A percentile compares a stretch with the other conserved stretches of the same genome.
These are phyloP conservation scores for Fistulinella prunicolor DNA, from an alignment of 768 basidiomycete genomes.

Conservation along the genomic window DNA sequence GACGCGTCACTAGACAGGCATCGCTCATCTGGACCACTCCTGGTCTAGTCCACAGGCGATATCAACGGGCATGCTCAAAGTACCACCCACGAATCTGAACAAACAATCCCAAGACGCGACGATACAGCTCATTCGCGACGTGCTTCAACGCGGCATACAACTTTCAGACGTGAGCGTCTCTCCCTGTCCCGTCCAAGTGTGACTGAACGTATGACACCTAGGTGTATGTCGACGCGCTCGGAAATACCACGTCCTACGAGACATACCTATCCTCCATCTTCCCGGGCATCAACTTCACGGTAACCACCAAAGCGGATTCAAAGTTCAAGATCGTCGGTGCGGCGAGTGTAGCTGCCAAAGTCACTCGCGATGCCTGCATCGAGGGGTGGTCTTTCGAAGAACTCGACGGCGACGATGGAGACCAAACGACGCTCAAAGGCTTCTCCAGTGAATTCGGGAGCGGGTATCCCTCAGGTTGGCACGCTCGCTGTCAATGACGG, in stretches of 20 bases:
- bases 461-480: slow-evolving; percentile 85
- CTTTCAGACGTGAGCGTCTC: slow-evolving; percentile 62
- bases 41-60: slow-evolving; percentile 79
- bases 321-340: slow-evolving; percentile 96
- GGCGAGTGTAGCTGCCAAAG: slow-evolving; percentile 97
- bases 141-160: slow-evolving; percentile 75
- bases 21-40: slow-evolving; percentile 44
- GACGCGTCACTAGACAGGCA: not conserved
- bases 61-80: slow-evolving; percentile 84
- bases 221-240: slow-evolving; percentile 95
- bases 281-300: slow-evolving; percentile 83
- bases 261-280: slow-evolving; percentile 77
- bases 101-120: slow-evolving; percentile 88
- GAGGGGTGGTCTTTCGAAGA: slow-evolving; percentile 85
- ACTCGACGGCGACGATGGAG: slow-evolving; percentile 26
- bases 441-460: slow-evolving; percentile 57
- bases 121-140: slow-evolving; percentile 79
- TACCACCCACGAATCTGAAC: slow-evolving; percentile 84
- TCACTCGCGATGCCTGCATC: slow-evolving; percentile 88
- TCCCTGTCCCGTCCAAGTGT: not conserved
- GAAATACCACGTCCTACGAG: slow-evolving; percentile 83
- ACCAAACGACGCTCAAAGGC: slow-evolving; percentile 4
- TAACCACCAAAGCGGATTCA: slow-evolving; percentile 91
- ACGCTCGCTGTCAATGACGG: not conserved
- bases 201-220: slow-evolving; percentile 31